Conservation (phyloP, 2,329 filamentous ascomycete species). For the Fusarium sublunatum region DNA sequence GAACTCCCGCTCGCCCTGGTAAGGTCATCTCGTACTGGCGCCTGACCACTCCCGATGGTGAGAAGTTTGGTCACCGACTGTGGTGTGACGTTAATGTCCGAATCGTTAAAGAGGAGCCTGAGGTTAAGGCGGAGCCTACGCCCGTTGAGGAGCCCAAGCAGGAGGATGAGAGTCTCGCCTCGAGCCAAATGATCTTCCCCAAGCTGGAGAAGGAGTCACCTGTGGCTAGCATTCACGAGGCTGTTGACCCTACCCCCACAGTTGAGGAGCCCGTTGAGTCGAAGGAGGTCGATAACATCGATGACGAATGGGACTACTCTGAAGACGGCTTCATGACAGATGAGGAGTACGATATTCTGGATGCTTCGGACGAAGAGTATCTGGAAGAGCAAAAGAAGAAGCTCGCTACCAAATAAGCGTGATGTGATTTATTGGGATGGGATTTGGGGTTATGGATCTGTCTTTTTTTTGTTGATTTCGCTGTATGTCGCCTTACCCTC, state of each 20-base stretch:
- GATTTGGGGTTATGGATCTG: slow-evolving; percentile 39
- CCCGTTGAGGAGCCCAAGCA: slow-evolving; percentile 47
- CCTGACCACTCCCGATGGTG: slow-evolving; percentile 81
- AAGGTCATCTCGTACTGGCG: slow-evolving; percentile 97
- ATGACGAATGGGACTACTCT: slow-evolving; percentile 71
- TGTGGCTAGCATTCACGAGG: slow-evolving; percentile 79
- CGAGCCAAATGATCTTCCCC: slow-evolving; percentile 89
- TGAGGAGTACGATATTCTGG: slow-evolving; percentile 97
- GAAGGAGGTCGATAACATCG: slow-evolving; percentile 61
- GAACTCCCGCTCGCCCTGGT: slow-evolving; percentile 80
- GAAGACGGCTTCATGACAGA: slow-evolving; percentile 90
- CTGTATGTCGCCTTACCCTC: slow-evolving; percentile 36
- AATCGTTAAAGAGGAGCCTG: slow-evolving; percentile 50
- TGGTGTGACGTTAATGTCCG: slow-evolving; percentile 92
- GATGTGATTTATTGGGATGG: slow-evolving; percentile 32
- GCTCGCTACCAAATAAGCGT: slow-evolving; percentile 52
- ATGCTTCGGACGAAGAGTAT: slow-evolving; percentile 92
- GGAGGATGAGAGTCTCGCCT: slow-evolving; percentile 48
- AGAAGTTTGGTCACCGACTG: slow-evolving; percentile 89
- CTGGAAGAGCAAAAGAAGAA: slow-evolving; percentile 65
- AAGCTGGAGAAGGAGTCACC: slow-evolving; percentile 96
- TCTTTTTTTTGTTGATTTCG: slow-evolving; percentile 18
- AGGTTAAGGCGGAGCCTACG: slow-evolving; percentile 43
- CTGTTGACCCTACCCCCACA: slow-evolving; percentile 65
- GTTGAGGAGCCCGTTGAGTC: slow-evolving; percentile 61